Base-by-base conservation (phyloP, 1,284 basidiomycete genomes). In the Cryptococcus wingfieldii region DNA sequence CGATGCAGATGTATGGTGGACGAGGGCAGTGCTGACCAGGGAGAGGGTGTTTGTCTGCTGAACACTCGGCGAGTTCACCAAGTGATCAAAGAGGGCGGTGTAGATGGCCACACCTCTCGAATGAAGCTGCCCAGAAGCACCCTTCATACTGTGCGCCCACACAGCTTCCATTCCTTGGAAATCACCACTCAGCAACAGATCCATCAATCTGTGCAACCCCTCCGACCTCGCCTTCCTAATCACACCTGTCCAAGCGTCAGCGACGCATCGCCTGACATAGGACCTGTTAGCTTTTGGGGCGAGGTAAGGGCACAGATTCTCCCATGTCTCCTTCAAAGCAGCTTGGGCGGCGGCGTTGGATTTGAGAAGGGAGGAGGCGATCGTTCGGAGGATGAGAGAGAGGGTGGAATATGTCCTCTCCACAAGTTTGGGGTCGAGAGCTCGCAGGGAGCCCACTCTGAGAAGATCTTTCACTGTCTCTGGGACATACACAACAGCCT, bases 81-180 rank as follows among this genome's bases (percentile, higher is more conserved):
- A 52, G 27, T 65, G 60, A 45, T 72, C 67, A 13, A 76, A 61
- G 0, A 91, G 76, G 0, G 82, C 80, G 1, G 72, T 63, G 31
- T 90, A 77, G 46, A 92, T 79, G 1, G 84, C 83, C 2, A 84
- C 65, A 0, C 88, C 83, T 42, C 84, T 82, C 0, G 89, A 90
- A 69, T 93, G 90, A 28, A 94, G 78, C 3, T 87, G 87, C 71
- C 86, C 84, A 5, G 86, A 85, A 82, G 54, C 86, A 84, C 75
- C 76, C 56, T 66, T 53, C 60, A 65, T 54, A 41, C 56, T 69
- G 50, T 71, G 59, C 50, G 67, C 62, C 68, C 70, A 71, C 14
- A 76, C 68, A 41, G 67, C 68, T 59, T 75, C 75, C 53, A 73
- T 62, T 1, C 70, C 71, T 7, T 69, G 60, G 1, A 50, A 52